Base-by-base conservation (phyloP, 345 rosid genomes). In the Geranium brycei region DNA sequence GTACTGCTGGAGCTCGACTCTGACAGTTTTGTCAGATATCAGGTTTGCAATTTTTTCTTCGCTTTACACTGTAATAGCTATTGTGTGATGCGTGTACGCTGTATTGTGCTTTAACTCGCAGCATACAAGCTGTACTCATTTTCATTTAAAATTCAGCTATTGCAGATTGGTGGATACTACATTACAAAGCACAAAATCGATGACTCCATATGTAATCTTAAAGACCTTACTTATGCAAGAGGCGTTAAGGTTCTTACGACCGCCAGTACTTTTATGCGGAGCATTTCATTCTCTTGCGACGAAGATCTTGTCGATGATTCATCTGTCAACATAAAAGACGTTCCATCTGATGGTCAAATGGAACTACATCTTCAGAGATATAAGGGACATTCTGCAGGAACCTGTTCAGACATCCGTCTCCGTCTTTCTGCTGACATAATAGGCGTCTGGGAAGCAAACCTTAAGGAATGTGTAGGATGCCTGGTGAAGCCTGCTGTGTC, bases 121-220 rank as follows among this genome's bases (percentile, higher is more conserved):
- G n/a, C 65, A 47, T 6, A 47, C 53, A 6, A 47, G 1, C 3
- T 57, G 59, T 57, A 64, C 72, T 66, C 66, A 73, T 75, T 53
- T 71, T 57, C 57, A 72, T 69, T 59, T 69, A 17, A 71, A 41
- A 75, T 77, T 70, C 89, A 89, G 95, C 63, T 51, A 28, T 75
- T 92, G 82, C 85, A 85, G 82, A 83, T 89, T 74, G 98, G 88
- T 47, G 69, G 79, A 62, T 85, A 71, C 74, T 89, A 89, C 76
- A 70, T 87, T 59, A 71, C 81, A 69, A 89, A 79, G 69, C 89
- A 85, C 66, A 62, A 62, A 30, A 19, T 31, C 23, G 82, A 80
- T 68, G 89, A 81, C 71, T 68, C 80, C 64, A 71, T 81, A 40
- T 81, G 86, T 71, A 57, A 64, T 17, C 47, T 73, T 64, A 71